phyloP scores from a whole-genome alignment of 192 early-diverging fungal species.

The Gamsiella multidivaricata region DNA sequence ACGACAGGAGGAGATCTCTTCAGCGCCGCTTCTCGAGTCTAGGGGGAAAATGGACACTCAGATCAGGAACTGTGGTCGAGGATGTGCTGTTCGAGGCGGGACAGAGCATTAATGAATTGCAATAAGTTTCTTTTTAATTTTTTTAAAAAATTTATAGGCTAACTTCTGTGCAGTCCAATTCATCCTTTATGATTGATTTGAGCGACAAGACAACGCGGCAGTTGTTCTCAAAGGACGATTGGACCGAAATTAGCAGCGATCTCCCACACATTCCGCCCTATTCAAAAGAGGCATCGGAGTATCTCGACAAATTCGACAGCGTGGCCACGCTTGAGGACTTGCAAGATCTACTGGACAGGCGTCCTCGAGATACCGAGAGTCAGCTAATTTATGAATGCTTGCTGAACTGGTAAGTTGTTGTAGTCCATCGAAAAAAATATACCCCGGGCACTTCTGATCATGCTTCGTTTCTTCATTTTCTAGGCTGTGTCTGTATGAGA shows the following conservation, averaged over 20 bases:
- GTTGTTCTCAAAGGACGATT: slow-evolving; percentile 32
- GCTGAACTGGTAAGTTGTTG: slow-evolving; percentile 26
- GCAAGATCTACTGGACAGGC: slow-evolving; percentile 17
- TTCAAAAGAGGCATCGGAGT: slow-evolving; percentile 21
- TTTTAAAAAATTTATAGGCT: slow-evolving; percentile 6
- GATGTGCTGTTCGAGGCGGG: slow-evolving; percentile 15
- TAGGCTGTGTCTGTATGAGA: slow-evolving; percentile 30
- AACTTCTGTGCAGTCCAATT: slow-evolving; percentile 20
- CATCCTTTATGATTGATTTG: slow-evolving; percentile 37
- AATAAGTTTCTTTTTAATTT: no score
- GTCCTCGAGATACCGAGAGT: slow-evolving; percentile 16
- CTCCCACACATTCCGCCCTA: slow-evolving; percentile 14
- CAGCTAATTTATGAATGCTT: slow-evolving; percentile 35
- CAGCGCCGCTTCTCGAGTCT: slow-evolving; percentile 24
- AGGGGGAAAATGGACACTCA: slow-evolving; percentile 25
- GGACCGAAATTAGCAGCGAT: slow-evolving; percentile 18
- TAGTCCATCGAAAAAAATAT: not conserved
- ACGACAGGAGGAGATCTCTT: no score
- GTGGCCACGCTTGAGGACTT: slow-evolving; percentile 11
- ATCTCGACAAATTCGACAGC: slow-evolving; percentile 31
- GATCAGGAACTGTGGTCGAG: slow-evolving; percentile 27
- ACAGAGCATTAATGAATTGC: slow-evolving; percentile 11
- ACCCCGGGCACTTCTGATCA: not conserved
- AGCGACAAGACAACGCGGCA: slow-evolving; percentile 13
- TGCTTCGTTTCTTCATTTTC: slow-evolving; percentile 4